Conservation (phyloP, 768 basidiomycete genomes). For the Chalciporus pseudorubinellus region DNA sequence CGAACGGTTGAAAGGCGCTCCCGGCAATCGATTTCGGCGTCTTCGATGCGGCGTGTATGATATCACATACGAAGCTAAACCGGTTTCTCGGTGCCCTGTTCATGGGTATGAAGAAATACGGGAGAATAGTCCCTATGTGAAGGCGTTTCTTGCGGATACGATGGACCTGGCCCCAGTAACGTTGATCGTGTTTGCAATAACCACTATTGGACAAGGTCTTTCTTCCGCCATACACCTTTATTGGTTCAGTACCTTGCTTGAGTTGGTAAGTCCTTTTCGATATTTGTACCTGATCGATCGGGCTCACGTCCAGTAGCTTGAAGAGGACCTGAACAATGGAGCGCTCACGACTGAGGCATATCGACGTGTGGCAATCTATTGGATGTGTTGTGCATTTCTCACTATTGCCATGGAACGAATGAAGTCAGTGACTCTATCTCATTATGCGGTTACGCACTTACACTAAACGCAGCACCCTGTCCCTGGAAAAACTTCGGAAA, state of each 20-base stretch:
- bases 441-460: constrained; percentile 2
- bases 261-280: constrained; percentile 14
- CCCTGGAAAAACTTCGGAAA: constrained; percentile 22
- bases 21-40: constrained; percentile 6
- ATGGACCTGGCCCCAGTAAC: constrained; percentile 19
- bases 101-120: background rate
- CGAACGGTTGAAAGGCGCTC: background rate
- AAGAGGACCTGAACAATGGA: background rate
- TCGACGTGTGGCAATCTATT: constrained; percentile 24
- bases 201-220: constrained; percentile 30
- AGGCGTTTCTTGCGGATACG: constrained; percentile 15
- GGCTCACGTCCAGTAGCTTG: constrained; percentile 12
- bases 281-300: background rate
- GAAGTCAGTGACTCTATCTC: constrained; percentile 12
- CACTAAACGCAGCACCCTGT: constrained; percentile 15
- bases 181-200: constrained; percentile 25
- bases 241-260: constrained; percentile 32
- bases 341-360: constrained; percentile 1
- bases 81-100: background rate
- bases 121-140: constrained; percentile 1
- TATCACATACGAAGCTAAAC: constrained; percentile 20
- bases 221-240: constrained; percentile 37
- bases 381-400: constrained; percentile 28
- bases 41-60: constrained; percentile 23
- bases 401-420: constrained; percentile 22